Evolutionary conservation across 495 filamentous ascomycete genomes (phyloP), one percentile per base, ranked within the genome.

Genomic region (Annulohypoxylon bovei): DNA sequence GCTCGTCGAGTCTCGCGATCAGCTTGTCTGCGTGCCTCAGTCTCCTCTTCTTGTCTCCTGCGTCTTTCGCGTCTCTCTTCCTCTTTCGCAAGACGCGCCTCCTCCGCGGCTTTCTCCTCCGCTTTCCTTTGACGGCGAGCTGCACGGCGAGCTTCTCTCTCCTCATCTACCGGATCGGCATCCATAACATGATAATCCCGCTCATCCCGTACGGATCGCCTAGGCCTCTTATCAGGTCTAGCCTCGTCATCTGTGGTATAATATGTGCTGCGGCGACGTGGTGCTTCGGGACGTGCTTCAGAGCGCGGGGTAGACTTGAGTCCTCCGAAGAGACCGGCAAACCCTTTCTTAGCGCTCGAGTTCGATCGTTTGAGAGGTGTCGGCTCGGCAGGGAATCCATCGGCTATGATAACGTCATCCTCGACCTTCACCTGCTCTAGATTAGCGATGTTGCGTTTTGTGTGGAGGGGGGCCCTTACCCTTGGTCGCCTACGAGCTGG

Each of bases 81-180:
- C 25, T 84, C 82, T 47, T 82, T 83, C 20, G 77, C 77, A 18
- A 77, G 76, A 39, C 79, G 81, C 1, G 79, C 77, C 23, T 86
- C 83, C 55, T 86, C 85, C 16, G 82, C 83, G 6, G 80, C 80
- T 46, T 74, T 77, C 44, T 84, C 81, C 42, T 85, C 83, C 4
- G 78, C 79, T 32, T 77, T 79, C 33, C 78, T 80, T n/a, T 81
- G 80, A 46, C 81, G 83, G 25, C 85, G 80, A 39, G 84, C 84
- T 1, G 82, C 85, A 11, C 85, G 84, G 37, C 84, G 83, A 8
- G 83, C 85, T 66, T 88, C 86, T 16, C 83, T 82, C 25, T 88
- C 85, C 0, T 79, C 77, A 53, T 81, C 80, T 4, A 74, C 68
- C 0, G 75, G 69, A 27, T 79, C 78, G 32, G 20, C 65, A 20